Evolutionary conservation across 2,329 filamentous ascomycete species (phyloP), one percentile per base, ranked within the genome.

Genomic region (Trichoderma sp.): DNA sequence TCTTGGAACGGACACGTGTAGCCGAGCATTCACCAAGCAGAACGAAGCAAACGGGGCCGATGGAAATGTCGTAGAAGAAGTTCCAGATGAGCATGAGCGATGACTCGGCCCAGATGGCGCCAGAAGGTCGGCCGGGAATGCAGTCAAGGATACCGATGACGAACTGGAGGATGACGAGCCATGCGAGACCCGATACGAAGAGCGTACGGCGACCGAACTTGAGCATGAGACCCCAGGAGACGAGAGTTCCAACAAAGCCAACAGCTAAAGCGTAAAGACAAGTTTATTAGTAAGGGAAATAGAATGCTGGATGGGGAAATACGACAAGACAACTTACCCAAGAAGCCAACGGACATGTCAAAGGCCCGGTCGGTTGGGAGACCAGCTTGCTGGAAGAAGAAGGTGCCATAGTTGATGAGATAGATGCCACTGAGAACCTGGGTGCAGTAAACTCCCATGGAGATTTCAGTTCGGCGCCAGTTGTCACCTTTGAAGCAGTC

Each of bases 401-500:
- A 83, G 17, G 85, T 87, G 0, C 79, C 76, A 2, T 75, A 78
- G 53, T 80, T 81, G 64, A 79, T 78, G 52, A 81, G 76, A 9
- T 77, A 77, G 32, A 77, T 76, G 7, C 82, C 78, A 19, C 77
- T 75, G 0, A 79, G 75, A 27, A 80, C 78, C 65, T 84, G 82
- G 0, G 75, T 78, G 8, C 78, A 71, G 60, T 80, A 80, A 5
- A 77, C 82, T 74, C 84, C 68, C 71, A 79, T 74, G 66, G 78
- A 78, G n/a, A 84, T 81, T 70, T 84, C 80, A 1, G 82, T 83
- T 3, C 82, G 78, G 7, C 81, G 78, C 1, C 79, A 76, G 68
- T 86, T 80, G 8, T 78, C 77, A 7, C 83, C 83, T 9, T 76
- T 76, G 76, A 86, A 86, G 67, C 81, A 84, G 69, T 86, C 82